These are phyloP conservation scores for Pseudogymnoascus sp. DNA, from an alignment of 2,329 filamentous ascomycete genomes.

Conservation along the genomic window DNA sequence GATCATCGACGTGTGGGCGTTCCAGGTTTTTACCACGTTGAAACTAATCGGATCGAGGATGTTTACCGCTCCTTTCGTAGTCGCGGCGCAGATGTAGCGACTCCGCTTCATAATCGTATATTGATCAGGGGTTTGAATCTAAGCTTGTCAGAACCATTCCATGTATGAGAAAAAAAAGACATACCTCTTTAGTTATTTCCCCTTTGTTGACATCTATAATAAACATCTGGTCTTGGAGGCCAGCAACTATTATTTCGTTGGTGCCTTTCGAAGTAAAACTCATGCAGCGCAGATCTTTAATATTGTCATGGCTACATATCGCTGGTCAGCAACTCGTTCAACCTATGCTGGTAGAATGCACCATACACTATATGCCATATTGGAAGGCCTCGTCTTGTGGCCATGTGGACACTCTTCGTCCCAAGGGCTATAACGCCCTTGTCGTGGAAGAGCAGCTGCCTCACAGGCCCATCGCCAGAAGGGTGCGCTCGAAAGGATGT, in stretches of 20 bases:
- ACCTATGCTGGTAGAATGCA: conserved; percentile 4
- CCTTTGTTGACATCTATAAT: conserved; percentile 63
- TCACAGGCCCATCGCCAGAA: conserved; percentile 65
- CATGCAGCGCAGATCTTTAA: conserved; percentile 88
- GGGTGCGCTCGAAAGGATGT: conserved; percentile 80
- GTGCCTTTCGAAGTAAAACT: conserved; percentile 84
- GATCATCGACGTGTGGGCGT: conserved; percentile 77
- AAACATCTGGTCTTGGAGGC: conserved; percentile 79
- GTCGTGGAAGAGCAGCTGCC: conserved; percentile 84
- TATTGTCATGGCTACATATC: conserved; percentile 53
- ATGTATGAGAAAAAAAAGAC: conserved; percentile 6
- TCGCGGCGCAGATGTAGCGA: conserved; percentile 87
- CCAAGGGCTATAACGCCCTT: conserved; percentile 83
- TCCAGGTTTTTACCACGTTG: conserved; percentile 75
- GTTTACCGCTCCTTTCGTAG: conserved; percentile 71
- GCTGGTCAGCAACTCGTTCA: conserved; percentile 18
- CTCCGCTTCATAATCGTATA: conserved; percentile 90
- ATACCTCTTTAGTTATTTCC: conserved; percentile 57
- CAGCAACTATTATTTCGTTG: conserved; percentile 76
- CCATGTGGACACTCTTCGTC: conserved; percentile 76
- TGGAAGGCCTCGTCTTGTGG: conserved; percentile 69
- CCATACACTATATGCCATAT: conserved; percentile 76
- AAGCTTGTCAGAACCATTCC: conserved; percentile 26
- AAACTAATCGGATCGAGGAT: conserved; percentile 75
- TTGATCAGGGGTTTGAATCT: conserved; percentile 63